Base-by-base conservation (phyloP, 345 rosid genomes). In the Anastatica hierochuntica region DNA sequence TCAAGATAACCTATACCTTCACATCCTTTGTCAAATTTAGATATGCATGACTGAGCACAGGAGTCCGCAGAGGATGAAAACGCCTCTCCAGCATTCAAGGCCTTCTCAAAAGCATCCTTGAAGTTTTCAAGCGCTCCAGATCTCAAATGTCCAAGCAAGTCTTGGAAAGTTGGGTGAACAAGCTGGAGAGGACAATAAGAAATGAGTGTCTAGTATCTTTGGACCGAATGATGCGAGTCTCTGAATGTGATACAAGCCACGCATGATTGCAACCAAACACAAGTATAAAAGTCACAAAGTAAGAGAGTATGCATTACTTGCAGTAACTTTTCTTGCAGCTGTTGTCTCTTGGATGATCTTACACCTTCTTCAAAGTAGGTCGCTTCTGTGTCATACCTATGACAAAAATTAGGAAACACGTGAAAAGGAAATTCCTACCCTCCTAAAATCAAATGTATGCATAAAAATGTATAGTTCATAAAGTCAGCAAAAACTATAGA, bases 361-460 rank as follows among this genome's bases (percentile, higher is more conserved):
- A 94, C 99, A 73, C 85, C 69, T 72, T 88, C 97, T 6, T 94
- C 97, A 75, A 94, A 94, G 72, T 83, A 94, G 39, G 72, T 61
- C 33, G 88, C 95, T 71, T 94, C 96, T 11, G 62, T 68, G 45
- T 85, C 95, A 64, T 94, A 94, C 76, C 99, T 94, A 48, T 33
- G 61, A 60, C 46, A n/a, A 43, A 52, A 36, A 60, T 17, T 31
- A 60, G 46, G 15, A 60, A 49, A 53, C 19, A 12, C 57, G 4
- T 67, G 26, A 60, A 40, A 60, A 33, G 18, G 49, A 18, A 53
- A 47, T 26, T 50, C 46, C 35, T 38, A 66, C 37, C 37, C 29
- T 39, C 23, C 14, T 53, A 39, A 29, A 17, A 17, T 33, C 10
- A 23, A 24, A 45, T 46, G 39, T 30, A 14, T 58, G 60, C 43